A percentile compares a stretch with the other conserved stretches of the same genome.
Evolutionary conservation across 768 basidiomycete species (phyloP).

Genomic region (Leccinum boreale): DNA sequence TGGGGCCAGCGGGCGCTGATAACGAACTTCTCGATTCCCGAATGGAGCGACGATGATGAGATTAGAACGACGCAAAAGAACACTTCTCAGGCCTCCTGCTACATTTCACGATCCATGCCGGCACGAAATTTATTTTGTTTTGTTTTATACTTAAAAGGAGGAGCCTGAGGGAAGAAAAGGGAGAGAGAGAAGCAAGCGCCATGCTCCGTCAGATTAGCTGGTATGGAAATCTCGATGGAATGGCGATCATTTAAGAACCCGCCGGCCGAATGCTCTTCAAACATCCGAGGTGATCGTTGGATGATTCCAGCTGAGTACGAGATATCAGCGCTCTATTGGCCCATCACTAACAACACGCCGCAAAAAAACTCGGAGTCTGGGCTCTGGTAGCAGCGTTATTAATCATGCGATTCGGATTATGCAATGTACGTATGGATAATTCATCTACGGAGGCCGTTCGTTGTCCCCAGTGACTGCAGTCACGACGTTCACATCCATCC

Average conservation of each 20-base stretch:
- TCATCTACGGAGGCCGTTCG: slow-evolving; percentile 10
- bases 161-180: background rate
- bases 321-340: background rate
- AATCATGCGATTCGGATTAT: slow-evolving; percentile 24
- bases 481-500: slow-evolving; percentile 2
- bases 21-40: background rate
- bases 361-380: background rate
- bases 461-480: background rate
- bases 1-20: background rate
- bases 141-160: background rate
- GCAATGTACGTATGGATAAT: slow-evolving; percentile 27
- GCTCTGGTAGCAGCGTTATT: slow-evolving; percentile 3
- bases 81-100: background rate
- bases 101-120: slow-evolving; percentile 1
- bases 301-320: background rate
- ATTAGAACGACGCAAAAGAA: slow-evolving; percentile 8
- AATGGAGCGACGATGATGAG: slow-evolving; percentile 12
- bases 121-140: background rate
- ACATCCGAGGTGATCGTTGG: slow-evolving; percentile 31
- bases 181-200: background rate
- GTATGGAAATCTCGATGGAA: slow-evolving; percentile 9
- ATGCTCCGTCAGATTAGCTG: slow-evolving; percentile 3
- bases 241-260: slow-evolving; percentile 21
- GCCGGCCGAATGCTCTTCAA: background rate
- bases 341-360: background rate